Base-by-base conservation (phyloP, 306 rosid genomes). In the Amphicarpaea edgeworthii region DNA sequence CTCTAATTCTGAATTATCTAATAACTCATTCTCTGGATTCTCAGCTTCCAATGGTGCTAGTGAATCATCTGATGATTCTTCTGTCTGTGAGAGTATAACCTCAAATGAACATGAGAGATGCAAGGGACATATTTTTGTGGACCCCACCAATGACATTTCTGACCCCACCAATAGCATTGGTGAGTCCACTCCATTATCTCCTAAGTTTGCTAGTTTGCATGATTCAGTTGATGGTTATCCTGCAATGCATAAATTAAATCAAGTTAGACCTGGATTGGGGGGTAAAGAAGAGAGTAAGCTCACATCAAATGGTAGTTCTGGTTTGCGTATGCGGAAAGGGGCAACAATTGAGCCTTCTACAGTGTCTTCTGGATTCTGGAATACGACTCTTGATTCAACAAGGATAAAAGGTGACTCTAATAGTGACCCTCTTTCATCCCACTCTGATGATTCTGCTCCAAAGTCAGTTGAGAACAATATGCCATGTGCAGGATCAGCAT, bases 191-290 rank as follows among this genome's bases (percentile, higher is more conserved):
- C 81, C 91, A 70, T 58, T 83, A 63, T 91, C 92, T 12, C 98
- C 98, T 19, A 89, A 87, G 86, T 93, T 93, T 88, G 92, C 89
- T 75, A 84, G 86, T 61, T 82, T 89, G 79, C 88, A 83, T 46
- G 83, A 84, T 71, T 85, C 96, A 15, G 87, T 79, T 2, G 84
- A 73, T 82, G 82, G 79, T 75, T 83, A 67, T 87, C 37, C 86
- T 30, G 58, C 81, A 42, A 71, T 30, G 28, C 67, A 72, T 17
- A 85, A 83, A 85, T 34, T 63, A 65, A 85, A 81, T 73, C 61
- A 72, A 83, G 65, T 63, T 61, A 59, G 79, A 77, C 46, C 80
- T 77, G 72, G 70, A 69, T 63, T 55, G 23, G 60, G 61, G 23
- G 60, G 61, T 62, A 79, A 68, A 75, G 86, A 70, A 67, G 89